These are phyloP conservation scores for Hypoxylon sp. DNA, from an alignment of 2,329 filamentous ascomycete genomes.

Conservation along the genomic window DNA sequence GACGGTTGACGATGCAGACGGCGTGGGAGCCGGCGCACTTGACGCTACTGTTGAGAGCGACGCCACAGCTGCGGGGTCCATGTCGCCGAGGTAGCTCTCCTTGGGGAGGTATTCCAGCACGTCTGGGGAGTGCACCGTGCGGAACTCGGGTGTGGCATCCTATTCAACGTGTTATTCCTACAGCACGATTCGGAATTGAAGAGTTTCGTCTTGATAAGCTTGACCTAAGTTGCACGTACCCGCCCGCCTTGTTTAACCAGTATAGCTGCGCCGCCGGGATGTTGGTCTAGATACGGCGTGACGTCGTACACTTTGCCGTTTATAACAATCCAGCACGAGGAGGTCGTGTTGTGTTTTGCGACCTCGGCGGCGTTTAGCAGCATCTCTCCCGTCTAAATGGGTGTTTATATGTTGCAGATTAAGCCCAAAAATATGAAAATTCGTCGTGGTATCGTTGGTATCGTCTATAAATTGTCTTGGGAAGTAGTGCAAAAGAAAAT, in stretches of 20 bases:
- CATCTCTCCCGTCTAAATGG: conserved; percentile 26
- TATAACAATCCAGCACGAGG: conserved; percentile 59
- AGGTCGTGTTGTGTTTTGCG: conserved; percentile 53
- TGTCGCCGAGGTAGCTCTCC: conserved; percentile 50
- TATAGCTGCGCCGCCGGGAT: conserved; percentile 53
- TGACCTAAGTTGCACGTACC: conserved; percentile 44
- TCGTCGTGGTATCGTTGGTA: background rate
- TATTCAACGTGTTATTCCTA: conserved; percentile 27
- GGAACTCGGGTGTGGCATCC: conserved; percentile 55
- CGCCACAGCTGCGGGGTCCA: conserved; percentile 47
- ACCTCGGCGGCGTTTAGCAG: conserved; percentile 54
- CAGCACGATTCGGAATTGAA: background rate
- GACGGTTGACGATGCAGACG: background rate
- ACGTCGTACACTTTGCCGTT: conserved; percentile 56
- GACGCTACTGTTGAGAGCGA: conserved; percentile 44
- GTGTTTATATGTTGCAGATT: background rate
- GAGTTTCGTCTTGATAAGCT: background rate
- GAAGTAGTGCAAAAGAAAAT: background rate
- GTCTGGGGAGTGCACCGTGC: conserved; percentile 52
- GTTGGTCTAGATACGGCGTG: conserved; percentile 55
- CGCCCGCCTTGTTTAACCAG: conserved; percentile 52
- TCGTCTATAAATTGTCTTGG: background rate
- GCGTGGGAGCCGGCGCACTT: background rate
- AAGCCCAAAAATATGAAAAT: background rate
- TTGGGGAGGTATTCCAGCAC: conserved; percentile 52